A percentile compares a stretch with the other conserved stretches of the same genome.
These are phyloP conservation scores for Cocos nucifera DNA, from an alignment of 176 grass and related monocot species.

Conservation along the genomic window DNA sequence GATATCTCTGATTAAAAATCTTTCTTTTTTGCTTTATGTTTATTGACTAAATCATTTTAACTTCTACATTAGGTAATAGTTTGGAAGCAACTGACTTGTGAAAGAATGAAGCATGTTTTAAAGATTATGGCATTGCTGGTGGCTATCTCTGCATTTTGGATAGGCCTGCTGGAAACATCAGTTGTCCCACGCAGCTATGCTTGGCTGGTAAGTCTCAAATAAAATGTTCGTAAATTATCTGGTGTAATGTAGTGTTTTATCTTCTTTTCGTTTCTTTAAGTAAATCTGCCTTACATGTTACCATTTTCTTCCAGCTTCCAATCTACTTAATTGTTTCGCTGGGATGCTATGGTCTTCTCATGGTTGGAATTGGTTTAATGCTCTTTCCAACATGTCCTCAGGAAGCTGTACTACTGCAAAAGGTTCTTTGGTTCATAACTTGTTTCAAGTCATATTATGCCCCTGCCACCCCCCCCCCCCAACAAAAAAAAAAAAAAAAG, in stretches of 20 bases:
- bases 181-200: conserved; percentile 55
- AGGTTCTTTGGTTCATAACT: conserved; percentile 31
- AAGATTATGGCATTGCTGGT: conserved; percentile 36
- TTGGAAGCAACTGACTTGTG: too few relatives aligned
- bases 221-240: not conserved
- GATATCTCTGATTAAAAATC: too few relatives aligned
- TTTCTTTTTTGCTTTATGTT: too few relatives aligned
- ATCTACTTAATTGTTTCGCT: conserved; percentile 24
- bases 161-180: conserved; percentile 3
- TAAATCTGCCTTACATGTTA: not conserved
- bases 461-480: too few relatives aligned
- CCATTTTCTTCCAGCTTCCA: conserved; percentile 48
- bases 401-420: conserved; percentile 64
- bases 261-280: not conserved
- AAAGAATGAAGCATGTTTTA: conserved; percentile 7
- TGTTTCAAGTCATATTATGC: too few relatives aligned
- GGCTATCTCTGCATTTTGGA: conserved; percentile 46
- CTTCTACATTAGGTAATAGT: too few relatives aligned
- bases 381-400: conserved; percentile 86
- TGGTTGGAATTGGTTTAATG: conserved; percentile 88
- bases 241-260: not conserved
- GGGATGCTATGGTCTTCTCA: conserved; percentile 89
- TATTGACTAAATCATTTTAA: too few relatives aligned
- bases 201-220: conserved; percentile 62
- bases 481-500: too few relatives aligned